A percentile compares a stretch with the other conserved stretches of the same genome.
Evolutionary conservation across 805 yeast genomes (phyloP).

Genomic region (Candida cerambycidarum): DNA sequence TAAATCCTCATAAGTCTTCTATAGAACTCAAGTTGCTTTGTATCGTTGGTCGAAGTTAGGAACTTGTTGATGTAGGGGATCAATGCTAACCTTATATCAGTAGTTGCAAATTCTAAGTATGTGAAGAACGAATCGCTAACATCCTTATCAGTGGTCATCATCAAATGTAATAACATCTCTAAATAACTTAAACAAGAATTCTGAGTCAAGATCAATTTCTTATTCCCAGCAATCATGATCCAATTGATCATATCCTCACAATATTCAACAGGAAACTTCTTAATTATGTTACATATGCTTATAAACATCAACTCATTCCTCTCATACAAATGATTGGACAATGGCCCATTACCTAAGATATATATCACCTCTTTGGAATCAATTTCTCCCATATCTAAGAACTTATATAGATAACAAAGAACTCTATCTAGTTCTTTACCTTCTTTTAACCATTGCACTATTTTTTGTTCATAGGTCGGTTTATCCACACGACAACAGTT

Average conservation of each 20-base stretch:
- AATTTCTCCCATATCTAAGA: neutral
- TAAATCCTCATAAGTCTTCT: slow-evolving; percentile 5
- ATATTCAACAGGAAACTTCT: neutral
- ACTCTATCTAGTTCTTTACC: no score
- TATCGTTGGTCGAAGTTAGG: neutral
- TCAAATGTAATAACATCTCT: slow-evolving; percentile 8
- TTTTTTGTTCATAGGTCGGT: no score
- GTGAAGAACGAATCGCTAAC: slow-evolving; percentile 1
- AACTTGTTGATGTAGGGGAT: slow-evolving; percentile 9
- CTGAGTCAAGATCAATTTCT: slow-evolving; percentile 8
- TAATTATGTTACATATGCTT: slow-evolving; percentile 6
- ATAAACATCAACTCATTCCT: slow-evolving; percentile 11
- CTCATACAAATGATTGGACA: slow-evolving; percentile 12
- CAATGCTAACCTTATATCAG: slow-evolving; percentile 8
- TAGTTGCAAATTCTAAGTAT: slow-evolving; percentile 5
- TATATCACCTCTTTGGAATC: slow-evolving; percentile 4
- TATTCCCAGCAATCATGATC: slow-evolving; percentile 11
- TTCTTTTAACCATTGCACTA: no score
- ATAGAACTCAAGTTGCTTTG: slow-evolving; percentile 11
- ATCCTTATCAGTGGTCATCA: neutral
- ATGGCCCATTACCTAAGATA: slow-evolving; percentile 6
- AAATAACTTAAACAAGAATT: slow-evolving; percentile 1
- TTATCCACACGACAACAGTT: no score
- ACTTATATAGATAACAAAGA: no score
- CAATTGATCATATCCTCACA: slow-evolving; percentile 12